These are phyloP conservation scores for Boletus pseudo-olivaceus DNA, from an alignment of 768 basidiomycete genomes.

Conservation along the genomic window DNA sequence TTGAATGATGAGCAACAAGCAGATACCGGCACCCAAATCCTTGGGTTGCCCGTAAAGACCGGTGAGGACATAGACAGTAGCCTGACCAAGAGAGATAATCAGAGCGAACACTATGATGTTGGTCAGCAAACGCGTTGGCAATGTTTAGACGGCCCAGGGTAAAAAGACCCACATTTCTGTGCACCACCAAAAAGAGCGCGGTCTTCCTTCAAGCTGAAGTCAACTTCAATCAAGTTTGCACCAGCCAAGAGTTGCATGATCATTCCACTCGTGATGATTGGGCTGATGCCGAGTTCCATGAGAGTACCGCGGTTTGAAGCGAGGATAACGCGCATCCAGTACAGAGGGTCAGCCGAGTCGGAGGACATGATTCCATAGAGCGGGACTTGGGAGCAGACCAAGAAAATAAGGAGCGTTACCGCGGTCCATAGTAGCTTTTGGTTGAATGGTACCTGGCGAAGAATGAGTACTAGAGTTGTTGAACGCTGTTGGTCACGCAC, in stretches of 20 bases:
- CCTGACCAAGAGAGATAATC: conserved; percentile 93
- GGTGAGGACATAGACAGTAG: conserved; percentile 94
- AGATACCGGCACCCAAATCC: conserved; percentile 94
- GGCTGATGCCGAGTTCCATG: conserved; percentile 98
- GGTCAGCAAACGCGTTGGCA: neutral
- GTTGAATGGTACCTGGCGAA: conserved; percentile 86
- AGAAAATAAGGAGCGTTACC: conserved; percentile 97
- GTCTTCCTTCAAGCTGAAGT: conserved; percentile 97
- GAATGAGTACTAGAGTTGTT: conserved; percentile 1
- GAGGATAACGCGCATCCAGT: conserved; percentile 99
- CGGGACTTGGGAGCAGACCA: conserved; percentile 98
- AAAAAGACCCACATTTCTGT: conserved; percentile 77
- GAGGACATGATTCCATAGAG: conserved; percentile 99
- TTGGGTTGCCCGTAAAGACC: conserved; percentile 94
- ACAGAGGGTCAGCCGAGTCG: conserved; percentile 97
- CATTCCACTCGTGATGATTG: conserved; percentile 98
- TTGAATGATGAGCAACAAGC: conserved; percentile 94
- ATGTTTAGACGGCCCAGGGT: neutral
- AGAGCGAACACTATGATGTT: conserved; percentile 80
- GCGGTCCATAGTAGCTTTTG: conserved; percentile 99
- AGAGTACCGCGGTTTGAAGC: conserved; percentile 98
- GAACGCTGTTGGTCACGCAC: conserved; percentile 38
- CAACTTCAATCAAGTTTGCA: conserved; percentile 95
- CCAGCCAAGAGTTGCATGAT: conserved; percentile 99
- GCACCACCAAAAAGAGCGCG: conserved; percentile 92